Conservation (phyloP, 306 rosid genomes). For the Fragaria vesca region DNA sequence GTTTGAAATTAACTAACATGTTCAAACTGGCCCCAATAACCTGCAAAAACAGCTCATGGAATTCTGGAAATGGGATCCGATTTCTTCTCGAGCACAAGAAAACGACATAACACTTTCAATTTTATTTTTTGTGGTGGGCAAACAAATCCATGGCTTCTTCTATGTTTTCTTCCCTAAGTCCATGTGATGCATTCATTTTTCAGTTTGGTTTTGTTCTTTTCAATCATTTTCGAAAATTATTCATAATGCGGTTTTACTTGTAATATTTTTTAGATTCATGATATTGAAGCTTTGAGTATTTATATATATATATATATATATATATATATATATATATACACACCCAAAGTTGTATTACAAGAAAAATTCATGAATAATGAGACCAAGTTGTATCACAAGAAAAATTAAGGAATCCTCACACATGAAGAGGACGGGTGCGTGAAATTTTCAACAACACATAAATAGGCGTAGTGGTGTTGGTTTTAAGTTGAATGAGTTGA, state of each 20-base stretch:
- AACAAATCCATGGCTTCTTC: background rate
- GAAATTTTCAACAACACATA: background rate
- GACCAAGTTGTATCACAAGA: background rate
- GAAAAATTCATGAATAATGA: background rate
- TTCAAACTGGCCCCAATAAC: constrained; percentile 11
- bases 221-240: background rate
- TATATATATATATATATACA: no score
- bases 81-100: background rate
- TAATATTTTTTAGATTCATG: background rate
- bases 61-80: background rate
- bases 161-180: background rate
- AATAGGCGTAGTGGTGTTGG: background rate
- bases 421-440: background rate
- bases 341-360: no score
- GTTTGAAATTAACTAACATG: background rate
- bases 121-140: background rate
- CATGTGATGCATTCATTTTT: background rate
- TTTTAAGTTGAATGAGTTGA: background rate
- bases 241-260: background rate
- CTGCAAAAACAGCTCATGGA: constrained; percentile 10
- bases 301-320: no score
- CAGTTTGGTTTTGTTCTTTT: background rate
- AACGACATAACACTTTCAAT: background rate
- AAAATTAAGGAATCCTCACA: background rate
- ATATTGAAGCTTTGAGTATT: no score